A percentile compares a stretch with the other conserved stretches of the same genome.
Evolutionary conservation across 2,329 filamentous ascomycete species (phyloP).

Genomic region (Fusarium sp.): DNA sequence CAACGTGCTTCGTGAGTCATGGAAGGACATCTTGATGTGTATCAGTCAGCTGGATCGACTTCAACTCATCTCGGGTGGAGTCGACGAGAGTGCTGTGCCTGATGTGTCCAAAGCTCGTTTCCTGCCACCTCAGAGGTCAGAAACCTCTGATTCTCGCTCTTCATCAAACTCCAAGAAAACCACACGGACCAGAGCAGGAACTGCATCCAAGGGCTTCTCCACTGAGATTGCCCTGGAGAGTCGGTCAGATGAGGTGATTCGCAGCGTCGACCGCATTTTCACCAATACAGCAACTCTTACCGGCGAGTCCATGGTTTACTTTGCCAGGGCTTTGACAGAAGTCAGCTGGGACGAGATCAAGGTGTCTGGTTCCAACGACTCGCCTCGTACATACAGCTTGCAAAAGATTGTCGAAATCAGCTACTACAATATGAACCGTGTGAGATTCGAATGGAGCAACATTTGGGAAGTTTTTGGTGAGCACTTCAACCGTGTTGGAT

Average conservation of each 20-base stretch:
- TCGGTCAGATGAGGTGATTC: slow-evolving; percentile 90
- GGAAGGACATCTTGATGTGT: slow-evolving; percentile 94
- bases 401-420: slow-evolving; percentile 99
- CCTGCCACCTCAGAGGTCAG: slow-evolving; percentile 65
- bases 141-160: slow-evolving; percentile 67
- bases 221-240: slow-evolving; percentile 90
- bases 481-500: slow-evolving; percentile 98
- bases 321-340: slow-evolving; percentile 89
- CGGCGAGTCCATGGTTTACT: slow-evolving; percentile 94
- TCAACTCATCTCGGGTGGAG: slow-evolving; percentile 92
- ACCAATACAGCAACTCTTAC: slow-evolving; percentile 94
- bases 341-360: slow-evolving; percentile 99
- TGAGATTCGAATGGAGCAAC: slow-evolving; percentile 97
- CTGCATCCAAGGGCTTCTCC: slow-evolving; percentile 72
- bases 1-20: slow-evolving; percentile 86
- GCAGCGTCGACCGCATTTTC: slow-evolving; percentile 94
- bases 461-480: slow-evolving; percentile 98
- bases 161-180: slow-evolving; percentile 69
- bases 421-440: slow-evolving; percentile 99
- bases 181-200: slow-evolving; percentile 60
- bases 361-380: slow-evolving; percentile 94
- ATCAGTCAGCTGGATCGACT: slow-evolving; percentile 95
- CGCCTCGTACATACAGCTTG: slow-evolving; percentile 93
- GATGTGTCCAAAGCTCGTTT: slow-evolving; percentile 89
- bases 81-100: slow-evolving; percentile 90